These are phyloP conservation scores for Vigna hirtella DNA, from an alignment of 306 rosid species.

Conservation along the genomic window DNA sequence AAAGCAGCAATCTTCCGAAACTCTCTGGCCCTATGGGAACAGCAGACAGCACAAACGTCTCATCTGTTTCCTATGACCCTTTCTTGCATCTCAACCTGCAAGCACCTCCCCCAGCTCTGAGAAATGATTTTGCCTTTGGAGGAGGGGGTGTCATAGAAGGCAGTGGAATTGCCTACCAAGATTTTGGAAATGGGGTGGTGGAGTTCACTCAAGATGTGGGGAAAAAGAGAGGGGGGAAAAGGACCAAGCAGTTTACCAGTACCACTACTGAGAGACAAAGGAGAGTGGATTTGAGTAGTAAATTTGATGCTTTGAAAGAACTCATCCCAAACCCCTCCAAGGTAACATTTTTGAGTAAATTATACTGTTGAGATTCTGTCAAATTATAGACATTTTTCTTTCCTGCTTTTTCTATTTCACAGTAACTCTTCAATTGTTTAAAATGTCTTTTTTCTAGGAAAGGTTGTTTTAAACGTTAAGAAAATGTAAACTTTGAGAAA, in stretches of 20 bases:
- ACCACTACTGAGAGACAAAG: conserved; percentile 65
- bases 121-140: conserved; percentile 48
- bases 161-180: conserved; percentile 53
- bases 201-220: conserved; percentile 55
- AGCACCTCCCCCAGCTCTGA: conserved; percentile 55
- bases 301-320: conserved; percentile 52
- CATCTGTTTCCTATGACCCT: conserved; percentile 56
- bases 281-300: conserved; percentile 64
- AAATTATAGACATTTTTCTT: too few species aligned
- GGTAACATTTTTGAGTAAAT: conserved; percentile 44
- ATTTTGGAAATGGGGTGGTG: conserved; percentile 58
- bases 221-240: conserved; percentile 60
- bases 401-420: not conserved
- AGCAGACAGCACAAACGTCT: conserved; percentile 38
- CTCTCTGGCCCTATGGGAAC: not conserved
- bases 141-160: conserved; percentile 19
- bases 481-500: too few species aligned
- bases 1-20: conserved; percentile 13
- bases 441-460: too few species aligned
- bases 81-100: conserved; percentile 63
- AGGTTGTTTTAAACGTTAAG: too few species aligned
- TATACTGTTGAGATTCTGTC: too few species aligned
- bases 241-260: conserved; percentile 48
- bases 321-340: conserved; percentile 75
- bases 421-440: not conserved